Evolutionary conservation across 2,329 filamentous ascomycete species (phyloP).

Genomic region (Endothia cerciana): DNA sequence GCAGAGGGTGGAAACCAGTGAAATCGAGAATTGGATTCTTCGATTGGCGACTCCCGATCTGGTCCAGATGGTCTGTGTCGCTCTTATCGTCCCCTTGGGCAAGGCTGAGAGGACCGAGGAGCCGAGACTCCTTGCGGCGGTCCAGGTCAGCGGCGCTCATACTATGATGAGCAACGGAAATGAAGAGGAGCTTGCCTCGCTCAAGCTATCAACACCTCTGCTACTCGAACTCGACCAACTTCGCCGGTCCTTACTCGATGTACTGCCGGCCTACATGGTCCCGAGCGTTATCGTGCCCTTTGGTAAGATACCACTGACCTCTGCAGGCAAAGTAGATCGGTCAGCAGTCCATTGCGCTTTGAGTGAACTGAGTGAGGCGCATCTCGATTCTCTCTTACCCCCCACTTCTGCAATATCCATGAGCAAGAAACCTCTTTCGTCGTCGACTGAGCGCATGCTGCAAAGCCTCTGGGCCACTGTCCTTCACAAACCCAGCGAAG

Average conservation of each 20-base stretch:
- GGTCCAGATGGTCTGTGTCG: background rate
- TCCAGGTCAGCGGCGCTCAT: background rate
- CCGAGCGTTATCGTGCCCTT: slow-evolving; percentile 36
- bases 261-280: slow-evolving; percentile 15
- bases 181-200: background rate
- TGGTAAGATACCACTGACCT: slow-evolving; percentile 28
- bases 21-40: slow-evolving; percentile 1
- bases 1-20: slow-evolving; percentile 8
- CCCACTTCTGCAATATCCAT: background rate
- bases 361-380: background rate
- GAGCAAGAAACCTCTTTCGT: slow-evolving; percentile 32
- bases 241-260: background rate
- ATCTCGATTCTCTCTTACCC: background rate
- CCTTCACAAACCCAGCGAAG: slow-evolving; percentile 20
- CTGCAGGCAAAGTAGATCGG: slow-evolving; percentile 35
- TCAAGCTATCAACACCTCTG: background rate
- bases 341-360: background rate
- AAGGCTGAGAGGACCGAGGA: background rate
- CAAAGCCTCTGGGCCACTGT: slow-evolving; percentile 38
- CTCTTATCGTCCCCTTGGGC: background rate
- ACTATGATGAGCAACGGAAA: background rate
- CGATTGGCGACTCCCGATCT: background rate
- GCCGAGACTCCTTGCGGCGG: background rate
- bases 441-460: slow-evolving; percentile 43
- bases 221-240: slow-evolving; percentile 2